Evolutionary conservation across 2,329 filamentous ascomycete species (phyloP), one percentile per base, ranked within the genome.

Genomic region (Pseudogymnoascus sp.): DNA sequence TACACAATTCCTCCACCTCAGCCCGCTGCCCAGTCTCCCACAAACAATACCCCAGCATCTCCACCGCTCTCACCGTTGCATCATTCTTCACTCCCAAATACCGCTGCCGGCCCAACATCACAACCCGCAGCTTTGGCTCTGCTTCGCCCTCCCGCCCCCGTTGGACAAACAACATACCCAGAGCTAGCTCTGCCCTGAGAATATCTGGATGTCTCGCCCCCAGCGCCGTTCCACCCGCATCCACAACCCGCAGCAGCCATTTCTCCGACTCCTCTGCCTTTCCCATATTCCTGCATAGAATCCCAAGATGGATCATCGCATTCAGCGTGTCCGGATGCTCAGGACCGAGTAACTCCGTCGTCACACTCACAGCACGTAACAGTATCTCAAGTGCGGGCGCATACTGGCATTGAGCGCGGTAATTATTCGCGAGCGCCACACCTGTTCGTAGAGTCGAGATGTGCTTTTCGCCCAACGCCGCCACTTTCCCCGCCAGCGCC

Each of bases 361-460:
- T 61, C 6, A 29, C 55, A 13, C 31, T 36, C 13, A 71, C 48
- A 13, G 64, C 63, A 25, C 61, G 58, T 27, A 58, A 35, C 35
- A 65, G 64, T 5, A 67, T 51, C 7, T 42, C 8, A 31, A 70
- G 62, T 5, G 69, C 69, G 12, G 69, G 67, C 4, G 65, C 61
- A 44, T 68, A 68, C 41, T 63, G 65, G 17, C 65, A 65, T 33
- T 67, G 66, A 1, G 42, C 44, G 5, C 60, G 25, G 8, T 66
- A 61, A 7, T 59, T 60, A 21, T 8, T 35, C 5, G 62, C 67
- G 10, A 70, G 64, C 35, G 63, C 60, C 29, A 64, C 33, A 39
- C 66, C 62, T 7, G 51, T 65, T 2, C 7, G 13, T 7, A 67
- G 62, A 13, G 58, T 62, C 12, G 58, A n/a, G 1, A 33, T 31